These are phyloP conservation scores for Trypanosomatidae sp. DNA, from an alignment of 208 protist species.

Conservation along the genomic window DNA sequence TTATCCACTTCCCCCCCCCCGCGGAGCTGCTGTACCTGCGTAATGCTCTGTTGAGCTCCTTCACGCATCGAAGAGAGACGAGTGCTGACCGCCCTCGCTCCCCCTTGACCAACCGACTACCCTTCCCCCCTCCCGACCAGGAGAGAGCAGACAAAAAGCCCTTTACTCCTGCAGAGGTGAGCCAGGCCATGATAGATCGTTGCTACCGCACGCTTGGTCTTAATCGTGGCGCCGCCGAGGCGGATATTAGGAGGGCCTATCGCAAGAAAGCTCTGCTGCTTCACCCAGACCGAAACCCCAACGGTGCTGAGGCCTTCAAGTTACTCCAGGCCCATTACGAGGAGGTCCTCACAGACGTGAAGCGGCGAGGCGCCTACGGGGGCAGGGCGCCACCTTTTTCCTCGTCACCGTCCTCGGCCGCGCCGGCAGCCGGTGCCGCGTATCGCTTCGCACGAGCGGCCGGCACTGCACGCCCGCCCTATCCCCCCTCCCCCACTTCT, in stretches of 20 bases:
- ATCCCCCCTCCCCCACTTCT: slow-evolving; percentile 13
- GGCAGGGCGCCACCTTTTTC: neutral
- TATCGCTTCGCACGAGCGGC: slow-evolving; percentile 30
- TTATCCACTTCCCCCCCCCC: neutral
- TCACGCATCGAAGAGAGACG: neutral
- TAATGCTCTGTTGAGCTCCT: neutral
- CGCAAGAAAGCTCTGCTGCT: slow-evolving; percentile 88
- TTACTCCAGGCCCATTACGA: slow-evolving; percentile 95
- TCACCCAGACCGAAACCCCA: slow-evolving; percentile 94
- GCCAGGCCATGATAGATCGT: slow-evolving; percentile 8
- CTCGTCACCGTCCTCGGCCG: neutral
- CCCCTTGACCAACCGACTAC: neutral
- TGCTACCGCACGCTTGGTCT: slow-evolving; percentile 75
- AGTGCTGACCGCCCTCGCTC: neutral
- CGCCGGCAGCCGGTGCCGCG: slow-evolving; percentile 21
- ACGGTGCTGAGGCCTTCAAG: slow-evolving; percentile 82
- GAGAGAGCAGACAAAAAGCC: neutral
- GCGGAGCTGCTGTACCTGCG: neutral
- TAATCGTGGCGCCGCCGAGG: slow-evolving; percentile 58
- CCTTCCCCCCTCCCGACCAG: no score
- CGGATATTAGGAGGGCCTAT: slow-evolving; percentile 92
- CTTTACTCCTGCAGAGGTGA: neutral
- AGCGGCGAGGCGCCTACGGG: slow-evolving; percentile 31
- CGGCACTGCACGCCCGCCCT: neutral
- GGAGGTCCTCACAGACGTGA: slow-evolving; percentile 75